Conservation (phyloP, 2,329 filamentous ascomycete species). For the Aspergillus sp. region DNA sequence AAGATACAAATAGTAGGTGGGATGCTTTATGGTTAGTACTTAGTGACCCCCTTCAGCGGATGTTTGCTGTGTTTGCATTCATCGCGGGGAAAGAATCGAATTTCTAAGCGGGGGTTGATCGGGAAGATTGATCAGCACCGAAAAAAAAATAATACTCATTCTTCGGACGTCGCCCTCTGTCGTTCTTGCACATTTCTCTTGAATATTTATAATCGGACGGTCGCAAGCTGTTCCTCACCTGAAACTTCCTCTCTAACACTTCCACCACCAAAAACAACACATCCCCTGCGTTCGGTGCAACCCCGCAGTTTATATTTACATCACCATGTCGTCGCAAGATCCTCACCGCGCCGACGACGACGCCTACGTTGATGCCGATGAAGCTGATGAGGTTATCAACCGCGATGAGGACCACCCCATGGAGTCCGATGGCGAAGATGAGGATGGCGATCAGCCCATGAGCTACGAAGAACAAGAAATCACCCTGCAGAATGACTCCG, state of each 20-base stretch:
- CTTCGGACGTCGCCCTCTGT: neutral
- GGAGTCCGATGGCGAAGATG: conserved; percentile 69
- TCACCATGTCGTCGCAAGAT: conserved; percentile 38
- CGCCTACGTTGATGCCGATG: conserved; percentile 73
- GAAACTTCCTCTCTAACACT: neutral
- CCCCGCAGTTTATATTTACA: neutral
- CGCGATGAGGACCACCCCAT: conserved; percentile 71
- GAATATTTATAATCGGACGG: neutral
- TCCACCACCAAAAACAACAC: neutral
- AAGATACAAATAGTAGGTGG: too few relatives aligned
- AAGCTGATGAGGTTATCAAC: conserved; percentile 74
- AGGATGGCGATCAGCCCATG: conserved; percentile 51
- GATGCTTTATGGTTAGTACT: too few relatives aligned
- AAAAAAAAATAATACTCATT: conserved; percentile 13
- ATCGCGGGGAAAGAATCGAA: conserved; percentile 28
- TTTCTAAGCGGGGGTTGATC: conserved; percentile 31
- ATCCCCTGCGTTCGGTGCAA: neutral
- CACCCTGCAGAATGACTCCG: conserved; percentile 83
- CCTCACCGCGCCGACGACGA: conserved; percentile 59
- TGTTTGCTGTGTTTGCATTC: conserved; percentile 29
- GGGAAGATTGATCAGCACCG: conserved; percentile 14
- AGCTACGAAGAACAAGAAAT: conserved; percentile 63
- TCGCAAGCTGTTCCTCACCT: neutral
- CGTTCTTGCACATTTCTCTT: neutral
- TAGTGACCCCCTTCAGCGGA: too few relatives aligned